These are phyloP conservation scores for Penicillium sp. DNA, from an alignment of 2,329 filamentous ascomycete genomes.

Conservation along the genomic window DNA sequence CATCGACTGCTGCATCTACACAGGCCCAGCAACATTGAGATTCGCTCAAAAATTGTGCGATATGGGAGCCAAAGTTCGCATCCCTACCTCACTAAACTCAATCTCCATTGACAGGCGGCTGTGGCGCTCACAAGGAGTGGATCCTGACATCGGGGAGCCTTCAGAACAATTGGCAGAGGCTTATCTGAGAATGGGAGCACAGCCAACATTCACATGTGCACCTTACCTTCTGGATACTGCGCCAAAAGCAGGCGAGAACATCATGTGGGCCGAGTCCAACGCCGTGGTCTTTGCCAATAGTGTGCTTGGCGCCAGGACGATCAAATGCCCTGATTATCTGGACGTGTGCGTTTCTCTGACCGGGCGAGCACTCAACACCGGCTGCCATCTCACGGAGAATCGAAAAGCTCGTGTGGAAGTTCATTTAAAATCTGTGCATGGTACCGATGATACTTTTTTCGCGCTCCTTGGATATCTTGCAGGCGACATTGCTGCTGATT, in stretches of 20 bases:
- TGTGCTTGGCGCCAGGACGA: slow-evolving; percentile 45
- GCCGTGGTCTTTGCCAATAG: slow-evolving; percentile 50
- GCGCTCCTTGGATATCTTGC: slow-evolving; percentile 42
- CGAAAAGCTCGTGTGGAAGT: slow-evolving; percentile 28
- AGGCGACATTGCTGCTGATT: slow-evolving; percentile 29
- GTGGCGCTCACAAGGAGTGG: slow-evolving; percentile 40
- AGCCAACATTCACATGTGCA: slow-evolving; percentile 45
- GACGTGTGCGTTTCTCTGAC: slow-evolving; percentile 47
- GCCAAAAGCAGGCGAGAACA: slow-evolving; percentile 39
- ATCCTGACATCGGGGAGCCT: slow-evolving; percentile 28
- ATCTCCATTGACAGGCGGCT: slow-evolving; percentile 45
- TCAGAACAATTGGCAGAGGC: slow-evolving; percentile 37
- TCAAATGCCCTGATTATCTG: slow-evolving; percentile 49
- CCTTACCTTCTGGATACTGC: slow-evolving; percentile 42
- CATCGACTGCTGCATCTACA: slow-evolving; percentile 47
- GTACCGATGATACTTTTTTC: slow-evolving; percentile 38
- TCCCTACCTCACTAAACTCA: slow-evolving; percentile 45
- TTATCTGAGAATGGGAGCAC: slow-evolving; percentile 44
- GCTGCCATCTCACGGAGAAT: slow-evolving; percentile 11
- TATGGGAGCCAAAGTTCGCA: slow-evolving; percentile 35
- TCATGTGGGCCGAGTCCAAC: slow-evolving; percentile 49
- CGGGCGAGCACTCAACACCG: slow-evolving; percentile 24
- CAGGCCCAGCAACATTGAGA: slow-evolving; percentile 37
- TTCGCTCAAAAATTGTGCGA: slow-evolving; percentile 38
- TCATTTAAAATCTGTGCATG: not conserved